Evolutionary conservation across 78 protist species (phyloP).

Genomic region (Bodo saltans): DNA sequence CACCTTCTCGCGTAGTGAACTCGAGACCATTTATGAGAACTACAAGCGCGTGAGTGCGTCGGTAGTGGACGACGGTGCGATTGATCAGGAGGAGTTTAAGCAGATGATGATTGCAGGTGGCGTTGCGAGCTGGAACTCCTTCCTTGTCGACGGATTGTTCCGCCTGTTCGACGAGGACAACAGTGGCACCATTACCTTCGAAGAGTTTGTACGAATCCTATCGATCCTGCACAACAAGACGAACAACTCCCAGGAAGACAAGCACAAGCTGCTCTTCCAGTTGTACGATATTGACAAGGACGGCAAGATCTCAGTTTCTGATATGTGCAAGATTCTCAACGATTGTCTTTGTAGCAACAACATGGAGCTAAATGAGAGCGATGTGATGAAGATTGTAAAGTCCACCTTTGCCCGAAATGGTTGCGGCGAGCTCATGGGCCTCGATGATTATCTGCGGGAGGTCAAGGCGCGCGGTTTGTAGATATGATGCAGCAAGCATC

Average conservation of each 20-base stretch:
- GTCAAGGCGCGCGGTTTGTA: not conserved
- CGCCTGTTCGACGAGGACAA: not conserved
- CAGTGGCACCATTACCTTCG: not conserved
- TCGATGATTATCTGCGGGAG: not conserved
- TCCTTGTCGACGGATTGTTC: constrained; percentile 17
- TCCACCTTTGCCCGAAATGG: not conserved
- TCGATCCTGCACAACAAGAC: constrained; percentile 20
- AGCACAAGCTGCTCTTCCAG: constrained; percentile 16
- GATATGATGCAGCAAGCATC: too few relatives aligned
- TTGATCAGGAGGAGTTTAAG: constrained; percentile 1
- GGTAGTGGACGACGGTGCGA: not conserved
- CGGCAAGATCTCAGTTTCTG: not conserved
- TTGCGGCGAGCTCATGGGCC: not conserved
- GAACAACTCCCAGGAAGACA: not conserved
- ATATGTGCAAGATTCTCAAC: not conserved
- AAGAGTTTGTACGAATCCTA: not conserved
- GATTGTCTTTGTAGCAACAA: constrained; percentile 16
- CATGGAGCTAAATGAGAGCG: not conserved
- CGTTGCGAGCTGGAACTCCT: constrained; percentile 13
- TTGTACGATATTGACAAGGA: constrained; percentile 19
- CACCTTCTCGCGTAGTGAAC: constrained; percentile 14
- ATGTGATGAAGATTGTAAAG: not conserved
- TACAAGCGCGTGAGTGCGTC: not conserved
- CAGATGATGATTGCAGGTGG: not conserved
- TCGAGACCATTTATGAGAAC: constrained; percentile 15